These are phyloP conservation scores for Passalora sequoiae DNA, from an alignment of 2,329 filamentous ascomycete genomes.

Conservation along the genomic window DNA sequence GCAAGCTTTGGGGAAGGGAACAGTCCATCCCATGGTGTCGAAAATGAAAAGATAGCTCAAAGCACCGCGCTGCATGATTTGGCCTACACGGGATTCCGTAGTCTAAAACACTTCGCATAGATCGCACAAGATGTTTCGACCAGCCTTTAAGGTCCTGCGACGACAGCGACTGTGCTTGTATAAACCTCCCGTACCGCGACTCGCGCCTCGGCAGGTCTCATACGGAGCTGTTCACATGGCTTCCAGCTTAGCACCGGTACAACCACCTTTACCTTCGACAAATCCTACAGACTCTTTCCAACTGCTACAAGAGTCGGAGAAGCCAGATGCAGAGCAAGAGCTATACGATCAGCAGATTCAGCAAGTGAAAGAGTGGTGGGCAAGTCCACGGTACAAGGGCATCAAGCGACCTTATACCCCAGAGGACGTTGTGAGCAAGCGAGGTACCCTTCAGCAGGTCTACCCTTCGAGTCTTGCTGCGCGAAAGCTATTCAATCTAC, in stretches of 20 bases:
- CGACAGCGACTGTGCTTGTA: slow-evolving; percentile 25
- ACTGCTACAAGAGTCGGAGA: slow-evolving; percentile 69
- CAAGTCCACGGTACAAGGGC: slow-evolving; percentile 72
- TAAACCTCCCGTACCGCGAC: slow-evolving; percentile 15
- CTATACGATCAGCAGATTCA: slow-evolving; percentile 78
- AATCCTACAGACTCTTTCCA: slow-evolving; percentile 76
- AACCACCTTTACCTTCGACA: slow-evolving; percentile 57
- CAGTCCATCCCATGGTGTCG: too few species aligned
- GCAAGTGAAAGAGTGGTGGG: slow-evolving; percentile 89
- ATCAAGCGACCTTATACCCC: slow-evolving; percentile 90
- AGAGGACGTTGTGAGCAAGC: slow-evolving; percentile 86
- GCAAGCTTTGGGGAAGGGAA: too few species aligned
- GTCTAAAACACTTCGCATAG: neutral
- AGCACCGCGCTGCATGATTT: neutral
- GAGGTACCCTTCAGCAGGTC: slow-evolving; percentile 76
- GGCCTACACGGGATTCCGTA: too few species aligned
- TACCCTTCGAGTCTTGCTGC: slow-evolving; percentile 96
- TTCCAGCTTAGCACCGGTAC: slow-evolving; percentile 47
- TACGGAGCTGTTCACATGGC: slow-evolving; percentile 42
- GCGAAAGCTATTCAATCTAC: slow-evolving; percentile 83
- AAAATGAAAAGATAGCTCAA: slow-evolving; percentile 13
- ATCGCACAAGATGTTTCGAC: slow-evolving; percentile 27
- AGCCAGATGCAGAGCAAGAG: slow-evolving; percentile 74
- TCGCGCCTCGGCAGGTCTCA: slow-evolving; percentile 22
- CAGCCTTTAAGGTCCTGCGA: slow-evolving; percentile 27